Base-by-base conservation (phyloP, 768 basidiomycete genomes). In the Phanerodontia chrysosporium region DNA sequence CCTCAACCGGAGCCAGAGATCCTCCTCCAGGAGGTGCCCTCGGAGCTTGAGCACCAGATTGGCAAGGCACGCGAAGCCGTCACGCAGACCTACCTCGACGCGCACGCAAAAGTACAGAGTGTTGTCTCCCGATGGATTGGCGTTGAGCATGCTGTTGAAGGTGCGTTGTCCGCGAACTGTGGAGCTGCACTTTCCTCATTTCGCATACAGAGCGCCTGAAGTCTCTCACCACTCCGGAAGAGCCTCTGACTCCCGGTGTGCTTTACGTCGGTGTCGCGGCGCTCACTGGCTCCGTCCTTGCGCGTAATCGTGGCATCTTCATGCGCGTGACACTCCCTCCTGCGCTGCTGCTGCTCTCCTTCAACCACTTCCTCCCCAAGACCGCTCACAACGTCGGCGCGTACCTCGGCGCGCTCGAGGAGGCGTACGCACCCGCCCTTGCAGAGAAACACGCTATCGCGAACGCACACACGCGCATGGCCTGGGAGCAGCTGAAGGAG, bases 231-330 rank as follows among this genome's bases (percentile, higher is more conserved):
- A 81, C 86, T 0, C 18, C 28, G 18, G 79, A 88, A 55, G 96
- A 98, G 74, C 78, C 86, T 0, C 82, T 97, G 28, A 93, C 87
- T 10, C 95, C 95, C 0, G 92, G 90, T n/a, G 67, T 89, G 4
- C 85, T 98, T 55, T 98, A 96, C 76, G 88, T 92, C 48, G 92
- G 93, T 51, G 82, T 98, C 51, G 86, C 92, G 2, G 85, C 92
- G 14, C 84, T 98, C 49, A 89, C 90, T 3, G 92, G 90, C 1
- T 94, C 94, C 58, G 87, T 98, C 65, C 65, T 98, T 57, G 84
- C 90, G 0, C 87, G 95, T 45, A 89, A 88, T 64, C 86, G 95
- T 62, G 69, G 76, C 54, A 73, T 95, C 55, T 79, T 85, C 30
- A 74, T 84, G 5, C 89, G 96, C 21, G 65, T 89, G 53, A 61